Evolutionary conservation across 129 eudicot species (phyloP), one percentile per base, ranked within the genome.

Genomic region (Deinandra increscens): DNA sequence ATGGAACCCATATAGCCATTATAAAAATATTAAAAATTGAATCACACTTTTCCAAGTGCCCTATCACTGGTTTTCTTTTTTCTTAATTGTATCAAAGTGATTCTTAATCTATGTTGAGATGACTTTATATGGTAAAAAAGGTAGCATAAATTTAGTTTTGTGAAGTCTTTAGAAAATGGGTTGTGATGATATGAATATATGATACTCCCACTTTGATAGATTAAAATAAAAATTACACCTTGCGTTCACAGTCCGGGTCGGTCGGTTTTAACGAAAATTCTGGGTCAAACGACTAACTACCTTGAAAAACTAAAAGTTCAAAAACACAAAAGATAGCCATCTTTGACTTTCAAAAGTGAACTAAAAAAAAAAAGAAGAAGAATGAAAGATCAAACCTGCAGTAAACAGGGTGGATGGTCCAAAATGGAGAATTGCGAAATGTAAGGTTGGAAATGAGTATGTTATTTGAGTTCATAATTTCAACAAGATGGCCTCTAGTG

Each of bases 401-500:
- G 76, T 93, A 93, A 69, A 93, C 90, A 23, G 99, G 99, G 71
- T 93, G 99, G 76, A 93, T 66, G 72, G 99, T 93, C 99, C 99
- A 93, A 75, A 93, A 93, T 0, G 99, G 99, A 66, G 99, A 93
- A 72, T 85, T 89, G 13, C 64, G 84, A 82, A 89, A 84, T 70
- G 97, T 93, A 62, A 93, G 99, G 75, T 89, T 93, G 69, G 91
- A 87, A 49, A 93, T 89, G 74, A 93, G 81, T 45, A 93, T 74
- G 68, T 93, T 93, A 45, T 79, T 82, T 7, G 99, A 93, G 68
- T 89, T 85, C 67, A 87, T 79, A 20, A 93, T 68, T 66, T 93
- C 99, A 59, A 93, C 82, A 60, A 93, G 99, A 67, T 93, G 99
- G 46, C 99, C 99, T 83, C 99, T 87, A 44, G 99, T 93, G 86